Evolutionary conservation across 805 yeast species (phyloP).

Genomic region (Cyberlindnera petersonii): DNA sequence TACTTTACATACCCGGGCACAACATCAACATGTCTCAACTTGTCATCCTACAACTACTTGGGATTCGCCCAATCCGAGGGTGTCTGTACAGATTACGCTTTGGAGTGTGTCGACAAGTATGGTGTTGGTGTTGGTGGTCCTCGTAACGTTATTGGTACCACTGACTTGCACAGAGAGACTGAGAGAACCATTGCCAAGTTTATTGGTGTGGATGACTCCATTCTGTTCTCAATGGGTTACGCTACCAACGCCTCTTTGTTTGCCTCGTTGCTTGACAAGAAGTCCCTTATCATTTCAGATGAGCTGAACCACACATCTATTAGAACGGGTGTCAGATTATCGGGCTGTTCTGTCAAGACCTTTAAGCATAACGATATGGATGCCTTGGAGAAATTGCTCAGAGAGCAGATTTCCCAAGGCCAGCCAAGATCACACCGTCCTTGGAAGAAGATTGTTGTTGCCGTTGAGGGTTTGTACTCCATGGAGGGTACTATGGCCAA

Average conservation of each 20-base stretch:
- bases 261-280: constrained; percentile 75
- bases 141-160: constrained; percentile 68
- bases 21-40: constrained; percentile 72
- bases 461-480: constrained; percentile 87
- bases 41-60: constrained; percentile 87
- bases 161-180: constrained; percentile 67
- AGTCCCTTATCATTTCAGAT: constrained; percentile 89
- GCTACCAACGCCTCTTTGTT: constrained; percentile 92
- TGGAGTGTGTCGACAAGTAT: constrained; percentile 55
- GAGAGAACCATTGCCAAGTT: constrained; percentile 79
- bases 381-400: constrained; percentile 67
- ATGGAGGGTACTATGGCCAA: constrained; percentile 78
- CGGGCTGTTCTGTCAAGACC: constrained; percentile 90
- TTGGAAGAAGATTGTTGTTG: constrained; percentile 82
- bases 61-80: constrained; percentile 98
- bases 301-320: constrained; percentile 94
- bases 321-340: constrained; percentile 87
- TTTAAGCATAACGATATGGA: constrained; percentile 89
- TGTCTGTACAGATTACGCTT: constrained; percentile 76
- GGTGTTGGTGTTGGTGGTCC: constrained; percentile 83
- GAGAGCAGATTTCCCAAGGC: constrained; percentile 57
- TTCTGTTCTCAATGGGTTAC: constrained; percentile 90
- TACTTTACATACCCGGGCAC: constrained; percentile 74
- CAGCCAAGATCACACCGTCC: constrained; percentile 88
- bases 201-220: constrained; percentile 85